Base-by-base conservation (phyloP, 495 filamentous ascomycete species). In the Aspergillus steynii region DNA sequence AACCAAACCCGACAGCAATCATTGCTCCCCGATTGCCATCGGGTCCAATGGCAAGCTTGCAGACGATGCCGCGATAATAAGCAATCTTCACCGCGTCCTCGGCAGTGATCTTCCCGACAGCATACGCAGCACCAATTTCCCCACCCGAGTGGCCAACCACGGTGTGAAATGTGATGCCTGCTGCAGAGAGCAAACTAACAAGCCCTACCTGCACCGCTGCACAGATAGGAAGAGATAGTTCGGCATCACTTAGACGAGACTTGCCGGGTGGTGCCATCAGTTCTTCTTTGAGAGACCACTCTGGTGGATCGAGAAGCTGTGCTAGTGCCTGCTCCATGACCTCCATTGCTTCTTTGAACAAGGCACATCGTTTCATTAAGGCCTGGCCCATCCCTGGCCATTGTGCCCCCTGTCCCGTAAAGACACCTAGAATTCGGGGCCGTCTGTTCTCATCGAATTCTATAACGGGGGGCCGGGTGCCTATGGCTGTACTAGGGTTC, bases 71-170 rank as follows among this genome's bases (percentile, higher is more conserved):
- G 15, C 71, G 66, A 45, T 65, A 71, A 51, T 66, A 73, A 28
- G 69, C 71, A 47, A 62, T 61, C 29, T 55, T 61, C 14, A 73
- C 64, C 8, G 69, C 66, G 42, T 67, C 69, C 15, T 56, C 32
- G 12, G 62, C 56, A n/a, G 64, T 63, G 3, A 73, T 32, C 4
- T 58, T 53, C 9, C 62, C 67, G n/a, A 62, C 65, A 47, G 69
- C 64, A 63, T 71, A 73, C 25, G 67, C 69, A 20, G 69, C 64
- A 34, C 50, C 67, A 48, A 73, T 73, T 50, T 73, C 71, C 3
- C 69, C 71, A 28, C 49, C 31, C 15, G 68, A 71, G 50, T 73
- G 71, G n/a, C 71, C 64, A 28, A 70, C 62, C 5, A 62, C 65
- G n/a, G n/a, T 55, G n/a, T 42, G 29, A 15, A 45, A 37, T 5